Conservation (phyloP, 2,329 filamentous ascomycete genomes). For the Nemania bipapillata region DNA sequence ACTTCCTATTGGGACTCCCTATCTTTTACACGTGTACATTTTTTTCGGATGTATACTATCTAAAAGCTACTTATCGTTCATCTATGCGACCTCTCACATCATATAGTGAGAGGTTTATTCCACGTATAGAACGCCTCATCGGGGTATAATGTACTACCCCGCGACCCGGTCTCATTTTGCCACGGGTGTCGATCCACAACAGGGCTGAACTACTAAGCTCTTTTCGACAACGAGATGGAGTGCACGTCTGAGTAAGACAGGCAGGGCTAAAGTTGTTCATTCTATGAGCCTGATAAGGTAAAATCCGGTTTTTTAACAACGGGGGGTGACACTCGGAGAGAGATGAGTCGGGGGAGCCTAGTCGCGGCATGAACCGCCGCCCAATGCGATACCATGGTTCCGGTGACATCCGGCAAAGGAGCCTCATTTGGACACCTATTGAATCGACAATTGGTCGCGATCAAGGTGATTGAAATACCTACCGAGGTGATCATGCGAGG, state of each 20-base stretch:
- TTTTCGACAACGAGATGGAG: neutral
- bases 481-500: neutral
- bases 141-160: neutral
- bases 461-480: neutral
- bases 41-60: too few species aligned
- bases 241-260: slow-evolving; percentile 23
- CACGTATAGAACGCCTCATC: neutral
- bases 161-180: neutral
- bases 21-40: too few species aligned
- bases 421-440: slow-evolving; percentile 5
- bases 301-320: slow-evolving; percentile 7
- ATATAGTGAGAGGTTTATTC: neutral
- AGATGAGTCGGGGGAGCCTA: neutral
- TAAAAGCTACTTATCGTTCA: neutral
- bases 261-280: neutral
- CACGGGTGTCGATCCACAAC: neutral
- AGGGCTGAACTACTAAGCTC: slow-evolving; percentile 15
- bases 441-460: neutral
- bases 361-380: neutral
- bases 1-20: too few species aligned
- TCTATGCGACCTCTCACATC: neutral
- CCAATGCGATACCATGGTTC: slow-evolving; percentile 13
- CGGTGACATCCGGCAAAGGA: slow-evolving; percentile 12
- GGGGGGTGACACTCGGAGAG: neutral
- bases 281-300: neutral